A percentile compares a stretch with the other conserved stretches of the same genome.
Conservation (phyloP, 2,329 filamentous ascomycete genomes). For the Chaetomiaceae sp. region DNA sequence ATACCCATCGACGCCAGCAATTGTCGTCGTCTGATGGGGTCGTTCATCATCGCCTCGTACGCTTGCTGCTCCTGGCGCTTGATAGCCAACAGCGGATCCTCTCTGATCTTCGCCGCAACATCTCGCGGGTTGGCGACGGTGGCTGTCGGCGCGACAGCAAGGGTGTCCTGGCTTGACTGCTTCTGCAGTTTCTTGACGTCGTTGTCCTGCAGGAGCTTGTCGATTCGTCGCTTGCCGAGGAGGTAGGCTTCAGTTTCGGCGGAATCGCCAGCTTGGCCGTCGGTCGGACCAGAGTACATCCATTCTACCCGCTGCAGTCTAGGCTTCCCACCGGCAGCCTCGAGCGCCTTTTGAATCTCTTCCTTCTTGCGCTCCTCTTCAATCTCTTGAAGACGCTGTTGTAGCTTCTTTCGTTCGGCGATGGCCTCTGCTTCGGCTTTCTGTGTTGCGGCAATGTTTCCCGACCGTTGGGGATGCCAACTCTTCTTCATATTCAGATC, state of each 20-base stretch:
- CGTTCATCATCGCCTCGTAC: conserved; percentile 74
- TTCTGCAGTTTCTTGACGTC: conserved; percentile 76
- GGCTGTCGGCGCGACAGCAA: conserved; percentile 59
- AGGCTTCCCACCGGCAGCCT: conserved; percentile 78
- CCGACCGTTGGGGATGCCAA: conserved; percentile 87
- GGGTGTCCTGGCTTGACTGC: conserved; percentile 52
- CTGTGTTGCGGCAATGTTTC: conserved; percentile 63
- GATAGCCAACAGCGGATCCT: conserved; percentile 88
- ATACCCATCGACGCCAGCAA: conserved; percentile 60
- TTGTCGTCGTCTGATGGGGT: conserved; percentile 61
- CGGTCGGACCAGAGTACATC: conserved; percentile 91
- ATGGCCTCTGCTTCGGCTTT: conserved; percentile 83
- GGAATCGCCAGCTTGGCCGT: conserved; percentile 65
- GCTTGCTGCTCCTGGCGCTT: conserved; percentile 84
- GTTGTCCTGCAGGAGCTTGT: conserved; percentile 70
- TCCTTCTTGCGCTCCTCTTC: conserved; percentile 90
- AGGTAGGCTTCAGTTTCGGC: conserved; percentile 94
- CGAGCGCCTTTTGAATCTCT: conserved; percentile 83
- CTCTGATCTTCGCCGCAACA: conserved; percentile 76
- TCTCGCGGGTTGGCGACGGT: conserved; percentile 62
- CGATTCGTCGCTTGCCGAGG: conserved; percentile 85
- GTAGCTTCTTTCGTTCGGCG: conserved; percentile 88
- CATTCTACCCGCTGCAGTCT: conserved; percentile 78
- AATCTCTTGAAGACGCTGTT: conserved; percentile 85
- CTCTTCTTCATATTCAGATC: conserved; percentile 94